Evolutionary conservation across 176 grass and related monocot genomes (phyloP), one percentile per base, ranked within the genome.

Genomic region (Coix lacrymajobi): DNA sequence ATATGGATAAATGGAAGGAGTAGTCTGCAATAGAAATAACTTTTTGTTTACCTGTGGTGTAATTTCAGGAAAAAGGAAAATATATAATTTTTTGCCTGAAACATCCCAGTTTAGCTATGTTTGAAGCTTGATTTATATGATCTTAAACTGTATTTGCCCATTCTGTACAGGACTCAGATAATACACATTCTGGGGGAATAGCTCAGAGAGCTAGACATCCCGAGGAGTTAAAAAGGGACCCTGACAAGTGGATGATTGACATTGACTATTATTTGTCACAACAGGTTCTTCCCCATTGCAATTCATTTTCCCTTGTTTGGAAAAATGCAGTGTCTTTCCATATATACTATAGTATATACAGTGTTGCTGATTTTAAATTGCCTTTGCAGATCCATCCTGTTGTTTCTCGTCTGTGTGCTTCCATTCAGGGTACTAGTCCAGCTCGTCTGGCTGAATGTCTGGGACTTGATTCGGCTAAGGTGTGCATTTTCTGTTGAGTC

Each of bases 161-260:
- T 85, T 89, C 39, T 81, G 71, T 43, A 66, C 79, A 92, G 93
- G 87, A 81, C 82, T 86, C 85, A 65, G 92, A 72, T 78, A 85
- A 63, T 69, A 78, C 72, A 36, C 86, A 84, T 82, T 88, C 93
- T 74, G 86, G 36, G 29, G 93, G 97, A 84, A 94, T 96, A 84
- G 93, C 97, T 87, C 91, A 96, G 81, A 96, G 93, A 81, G 97
- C 93, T 82, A 96, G 97, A 81, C 93, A 99, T 92, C 91, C 91
- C 6, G 97, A 99, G 4, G 93, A 99, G 83, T 66, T 99, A 9
- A 96, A 99, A 89, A 88, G 83, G 80, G 85, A 96, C 33, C 71
- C 72, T 3, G 80, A 84, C 65, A 87, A 92, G 41, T 96, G 91
- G 87, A 92, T 99, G 85, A 96, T 99, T 76, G 97, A 96, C 30